Evolutionary conservation across 805 yeast genomes (phyloP), one percentile per base, ranked within the genome.

Genomic region (Wickerhamiella bombiphila): DNA sequence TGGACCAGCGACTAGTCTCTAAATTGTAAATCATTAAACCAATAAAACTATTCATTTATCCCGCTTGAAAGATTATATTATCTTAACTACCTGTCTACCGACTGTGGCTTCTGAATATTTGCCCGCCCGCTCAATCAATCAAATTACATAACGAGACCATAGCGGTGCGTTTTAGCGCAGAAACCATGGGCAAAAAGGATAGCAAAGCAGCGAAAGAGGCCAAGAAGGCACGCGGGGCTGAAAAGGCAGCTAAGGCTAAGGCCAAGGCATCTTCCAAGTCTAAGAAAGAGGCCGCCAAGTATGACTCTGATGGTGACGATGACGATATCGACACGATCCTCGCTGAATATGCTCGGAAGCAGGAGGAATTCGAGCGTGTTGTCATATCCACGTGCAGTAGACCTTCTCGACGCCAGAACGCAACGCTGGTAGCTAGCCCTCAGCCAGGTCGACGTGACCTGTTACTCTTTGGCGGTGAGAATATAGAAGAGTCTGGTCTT

Each of bases 401-500:
- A 39, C 96, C 96, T 0, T 52, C 73, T 1, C 73, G 66, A 42
- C 65, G 97, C 41, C 66, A 80, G 41, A 83, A 80, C 51, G 72
- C 86, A 0, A 64, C 88, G 0, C 61, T 88, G 66, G 74, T 80
- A 19, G 70, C 91, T 0, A 73, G 72, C 44, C 93, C 94, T 5
- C 81, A 76, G 41, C 26, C 9, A 24, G 81, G 81, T 3, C 78
- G 76, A 46, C 65, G 72, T 16, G 98, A 88, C 58, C 61, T 88
- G 41, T 53, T 85, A 13, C 56, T 88, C 35, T 88, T 86, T 62
- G 98, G 97, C 35, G 98, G 98, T 50, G 98, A 88, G 59, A 66
- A 76, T 2, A 58, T 66, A 17, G 59, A 61, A 35, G 31, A 40
- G 3, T 32, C 22, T 9, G 65, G 67, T 14, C 54, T 64, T 7